Conservation (phyloP, 352 stramenopile species). For the Globisporangium radiosum region DNA sequence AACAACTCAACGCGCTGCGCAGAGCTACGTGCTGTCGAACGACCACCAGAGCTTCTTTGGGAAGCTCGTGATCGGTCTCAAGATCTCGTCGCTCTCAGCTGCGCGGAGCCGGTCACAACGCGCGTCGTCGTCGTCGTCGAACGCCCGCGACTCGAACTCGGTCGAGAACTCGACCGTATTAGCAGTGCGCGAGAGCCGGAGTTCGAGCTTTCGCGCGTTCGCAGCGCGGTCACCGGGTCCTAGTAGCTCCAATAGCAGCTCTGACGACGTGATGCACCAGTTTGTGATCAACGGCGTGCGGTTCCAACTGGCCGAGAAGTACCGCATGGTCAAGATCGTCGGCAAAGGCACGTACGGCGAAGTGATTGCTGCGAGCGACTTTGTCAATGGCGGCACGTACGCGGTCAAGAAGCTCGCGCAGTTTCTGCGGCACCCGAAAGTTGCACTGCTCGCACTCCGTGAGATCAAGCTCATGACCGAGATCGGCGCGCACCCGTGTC, state of each 20-base stretch:
- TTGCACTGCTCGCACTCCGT: constrained; percentile 72
- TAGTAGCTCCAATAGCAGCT: neutral
- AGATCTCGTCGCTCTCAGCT: constrained; percentile 57
- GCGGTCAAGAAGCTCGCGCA: constrained; percentile 87
- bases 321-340: constrained; percentile 87
- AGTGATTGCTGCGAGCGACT: constrained; percentile 85
- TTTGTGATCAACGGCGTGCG: constrained; percentile 85
- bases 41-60: constrained; percentile 82
- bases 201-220: constrained; percentile 38
- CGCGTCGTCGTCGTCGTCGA: constrained; percentile 25
- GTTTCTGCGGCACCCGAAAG: constrained; percentile 80
- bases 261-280: constrained; percentile 81
- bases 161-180: too few species aligned
- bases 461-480: constrained; percentile 89
- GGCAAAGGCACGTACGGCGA: constrained; percentile 87
- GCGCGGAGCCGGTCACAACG: constrained; percentile 27
- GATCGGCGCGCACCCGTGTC: constrained; percentile 59
- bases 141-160: constrained; percentile 9
- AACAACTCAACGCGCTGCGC: constrained; percentile 17
- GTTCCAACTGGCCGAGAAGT: constrained; percentile 83
- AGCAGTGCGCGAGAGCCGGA: constrained; percentile 5
- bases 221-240: constrained; percentile 15
- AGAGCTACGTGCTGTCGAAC: constrained; percentile 78
- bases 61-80: constrained; percentile 60
- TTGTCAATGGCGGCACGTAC: constrained; percentile 78